phyloP scores from a whole-genome alignment of 2,329 filamentous ascomycete genomes.

The Pseudogymnoascus sp. region DNA sequence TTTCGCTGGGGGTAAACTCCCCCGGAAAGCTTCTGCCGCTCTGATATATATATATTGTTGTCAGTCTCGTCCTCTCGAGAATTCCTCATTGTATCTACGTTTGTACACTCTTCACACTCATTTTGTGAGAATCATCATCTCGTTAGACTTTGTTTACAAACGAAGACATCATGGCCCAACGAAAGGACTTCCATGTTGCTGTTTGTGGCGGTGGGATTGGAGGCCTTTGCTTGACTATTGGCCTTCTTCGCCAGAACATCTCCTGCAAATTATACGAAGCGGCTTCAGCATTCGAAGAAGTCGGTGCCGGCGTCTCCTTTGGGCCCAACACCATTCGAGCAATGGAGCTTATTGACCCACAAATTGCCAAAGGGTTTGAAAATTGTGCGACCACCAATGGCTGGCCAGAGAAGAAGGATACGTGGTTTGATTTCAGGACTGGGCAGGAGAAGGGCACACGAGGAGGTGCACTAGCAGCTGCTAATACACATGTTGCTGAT shows the following conservation, averaged over 20 bases:
- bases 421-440: slow-evolving; percentile 26
- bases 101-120: not conserved
- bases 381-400: slow-evolving; percentile 21
- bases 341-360: slow-evolving; percentile 25
- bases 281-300: slow-evolving; percentile 26
- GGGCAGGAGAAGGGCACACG: slow-evolving; percentile 8
- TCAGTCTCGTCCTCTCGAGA: too few species aligned
- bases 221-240: slow-evolving; percentile 24
- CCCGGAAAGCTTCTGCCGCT: not conserved
- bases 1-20: not conserved
- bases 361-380: slow-evolving; percentile 22
- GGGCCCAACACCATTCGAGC: slow-evolving; percentile 25
- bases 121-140: not conserved
- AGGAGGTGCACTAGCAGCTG: not conserved
- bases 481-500: not conserved
- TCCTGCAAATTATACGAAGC: slow-evolving; percentile 26
- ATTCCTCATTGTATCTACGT: not conserved
- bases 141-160: not conserved
- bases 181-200: slow-evolving; percentile 25
- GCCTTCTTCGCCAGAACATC: slow-evolving; percentile 24
- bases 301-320: slow-evolving; percentile 27
- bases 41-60: not conserved
- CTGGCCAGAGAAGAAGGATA: slow-evolving; percentile 18
- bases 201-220: slow-evolving; percentile 28
- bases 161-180: not conserved